A percentile compares a stretch with the other conserved stretches of the same genome.
Conservation (phyloP, 1,139 yeast genomes). For the Yamadazyma songkhlaensis region DNA sequence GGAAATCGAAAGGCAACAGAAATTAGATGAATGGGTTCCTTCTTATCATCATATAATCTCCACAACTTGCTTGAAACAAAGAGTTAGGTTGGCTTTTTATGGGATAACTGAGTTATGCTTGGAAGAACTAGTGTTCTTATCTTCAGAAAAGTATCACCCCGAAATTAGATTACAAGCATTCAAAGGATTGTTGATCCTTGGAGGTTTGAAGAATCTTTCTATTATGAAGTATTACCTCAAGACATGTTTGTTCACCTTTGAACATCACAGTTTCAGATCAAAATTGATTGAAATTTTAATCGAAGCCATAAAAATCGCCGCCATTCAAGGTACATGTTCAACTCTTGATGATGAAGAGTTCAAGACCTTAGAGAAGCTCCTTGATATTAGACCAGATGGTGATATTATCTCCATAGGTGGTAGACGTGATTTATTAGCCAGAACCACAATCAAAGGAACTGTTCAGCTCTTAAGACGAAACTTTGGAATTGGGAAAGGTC, state of each 20-base stretch:
- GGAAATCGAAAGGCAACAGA: slow-evolving; percentile 68
- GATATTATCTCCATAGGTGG: slow-evolving; percentile 27
- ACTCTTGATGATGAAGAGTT: slow-evolving; percentile 60
- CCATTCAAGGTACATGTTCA: slow-evolving; percentile 58
- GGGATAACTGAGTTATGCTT: slow-evolving; percentile 56
- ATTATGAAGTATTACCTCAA: slow-evolving; percentile 63
- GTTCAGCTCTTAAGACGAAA: slow-evolving; percentile 65
- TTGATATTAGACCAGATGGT: slow-evolving; percentile 18
- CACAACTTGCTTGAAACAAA: slow-evolving; percentile 54
- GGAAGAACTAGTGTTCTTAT: slow-evolving; percentile 48
- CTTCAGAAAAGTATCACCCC: slow-evolving; percentile 46
- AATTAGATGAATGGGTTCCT: slow-evolving; percentile 87
- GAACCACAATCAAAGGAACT: slow-evolving; percentile 58
- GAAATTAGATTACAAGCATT: slow-evolving; percentile 70
- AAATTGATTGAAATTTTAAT: slow-evolving; percentile 48
- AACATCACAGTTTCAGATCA: slow-evolving; percentile 48
- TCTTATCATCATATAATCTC: slow-evolving; percentile 64
- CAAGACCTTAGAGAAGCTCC: slow-evolving; percentile 29
- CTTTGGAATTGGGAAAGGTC: slow-evolving; percentile 60
- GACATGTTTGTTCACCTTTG: slow-evolving; percentile 52
- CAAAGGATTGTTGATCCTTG: slow-evolving; percentile 64
- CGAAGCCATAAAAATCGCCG: slow-evolving; percentile 63
- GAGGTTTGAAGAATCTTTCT: slow-evolving; percentile 68
- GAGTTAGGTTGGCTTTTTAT: slow-evolving; percentile 55
- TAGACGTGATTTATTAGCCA: slow-evolving; percentile 44